Evolutionary conservation across 345 rosid genomes (phyloP).

Genomic region (Gossypium australe): DNA sequence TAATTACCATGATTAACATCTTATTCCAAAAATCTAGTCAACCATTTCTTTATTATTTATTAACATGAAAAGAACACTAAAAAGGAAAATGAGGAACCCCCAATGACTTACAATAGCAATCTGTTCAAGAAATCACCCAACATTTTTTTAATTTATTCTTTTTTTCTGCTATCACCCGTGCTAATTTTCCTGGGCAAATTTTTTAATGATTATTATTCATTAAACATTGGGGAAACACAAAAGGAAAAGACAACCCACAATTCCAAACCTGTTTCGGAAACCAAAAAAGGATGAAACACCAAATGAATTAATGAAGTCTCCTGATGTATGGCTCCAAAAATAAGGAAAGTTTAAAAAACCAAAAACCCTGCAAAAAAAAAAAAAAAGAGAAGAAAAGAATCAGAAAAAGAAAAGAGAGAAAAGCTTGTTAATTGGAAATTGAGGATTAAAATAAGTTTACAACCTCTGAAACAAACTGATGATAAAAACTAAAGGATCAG

Average conservation of each 20-base stretch:
- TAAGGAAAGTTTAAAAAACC: neutral
- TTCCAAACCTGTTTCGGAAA: neutral
- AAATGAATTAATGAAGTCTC: too few relatives aligned
- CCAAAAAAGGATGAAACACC: neutral
- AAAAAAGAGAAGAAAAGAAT: neutral
- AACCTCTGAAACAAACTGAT: constrained; percentile 13
- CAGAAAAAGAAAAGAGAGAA: neutral
- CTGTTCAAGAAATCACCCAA: constrained; percentile 64
- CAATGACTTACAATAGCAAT: constrained; percentile 44
- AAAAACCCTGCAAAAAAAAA: neutral
- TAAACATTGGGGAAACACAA: neutral
- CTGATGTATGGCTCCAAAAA: too few relatives aligned
- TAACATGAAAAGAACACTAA: neutral
- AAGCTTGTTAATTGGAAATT: neutral
- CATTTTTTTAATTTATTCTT: constrained; percentile 23
- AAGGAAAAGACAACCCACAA: neutral
- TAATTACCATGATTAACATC: neutral
- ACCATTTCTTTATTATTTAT: neutral
- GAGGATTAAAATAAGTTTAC: neutral
- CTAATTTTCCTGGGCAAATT: constrained; percentile 27
- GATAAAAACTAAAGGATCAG: constrained; percentile 14
- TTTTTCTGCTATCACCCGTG: neutral
- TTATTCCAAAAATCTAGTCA: neutral
- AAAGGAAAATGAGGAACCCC: neutral
- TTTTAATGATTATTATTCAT: neutral